Evolutionary conservation across 1,284 basidiomycete species (phyloP), one percentile per base, ranked within the genome.

Genomic region (Peniophora sp.): DNA sequence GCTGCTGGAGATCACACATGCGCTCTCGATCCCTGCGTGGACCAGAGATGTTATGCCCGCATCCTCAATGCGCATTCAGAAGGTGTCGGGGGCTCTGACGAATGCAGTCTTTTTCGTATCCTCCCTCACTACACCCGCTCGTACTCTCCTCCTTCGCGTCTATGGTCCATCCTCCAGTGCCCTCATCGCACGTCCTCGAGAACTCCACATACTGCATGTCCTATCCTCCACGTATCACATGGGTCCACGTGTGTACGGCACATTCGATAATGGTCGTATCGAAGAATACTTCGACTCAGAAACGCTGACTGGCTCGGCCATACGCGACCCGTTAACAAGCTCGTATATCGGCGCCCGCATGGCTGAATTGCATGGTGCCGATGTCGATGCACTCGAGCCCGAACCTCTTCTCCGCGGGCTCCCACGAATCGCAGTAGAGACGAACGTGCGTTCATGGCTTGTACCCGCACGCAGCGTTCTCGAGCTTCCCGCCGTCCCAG

Each of bases 91-190:
- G 14, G 88, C 91, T 17, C 69, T 96, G 58, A 97, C 94, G 42
- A 97, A 97, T 64, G 88, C 91, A 54, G 92, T 97, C 50, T 97
- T 92, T 69, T 97, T 97, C 68, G 85, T 97, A 48, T 88, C 85
- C 20, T 83, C 75, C 62, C 72, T 77, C 20, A 62, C 71, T 18
- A 61, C 67, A 27, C 78, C 78, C 24, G 76, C 71, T 39, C 75
- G 74, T 49, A 94, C 89, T 0, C 66, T 95, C 18, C 76, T 96
- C 6, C 79, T 97, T 54, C 85, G 94, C 52, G 81, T 97, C 53
- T 97, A 97, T 63, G 94, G 94, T 10, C 75, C 88, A 2, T 90
- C 90, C 44, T 92, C 93, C 14, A 83, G 82, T 43, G 75, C 80
- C 20, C 79, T 97, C 60, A 92, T 97, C 60, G 91, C 88, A 53